Conservation (phyloP, 202 grass and related monocot genomes). For the Schoenoplectus triqueter region DNA sequence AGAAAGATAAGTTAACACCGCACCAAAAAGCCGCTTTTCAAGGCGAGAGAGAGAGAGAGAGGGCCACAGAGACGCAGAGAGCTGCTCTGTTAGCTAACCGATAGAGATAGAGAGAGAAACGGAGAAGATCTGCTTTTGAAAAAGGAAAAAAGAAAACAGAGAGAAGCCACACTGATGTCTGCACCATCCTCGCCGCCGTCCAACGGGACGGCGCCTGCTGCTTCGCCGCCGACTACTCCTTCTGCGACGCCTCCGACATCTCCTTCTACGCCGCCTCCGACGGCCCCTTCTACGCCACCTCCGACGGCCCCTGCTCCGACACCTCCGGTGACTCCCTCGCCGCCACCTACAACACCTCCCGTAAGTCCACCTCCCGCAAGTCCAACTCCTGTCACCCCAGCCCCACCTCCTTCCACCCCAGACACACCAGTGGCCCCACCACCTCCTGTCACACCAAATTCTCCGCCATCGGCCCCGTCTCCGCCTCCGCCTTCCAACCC, state of each 20-base stretch:
- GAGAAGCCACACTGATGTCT: constrained; percentile 28
- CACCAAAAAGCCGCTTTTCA: constrained; percentile 17
- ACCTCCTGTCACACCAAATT: constrained; percentile 28
- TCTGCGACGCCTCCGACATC: constrained; percentile 29
- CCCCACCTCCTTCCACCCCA: constrained; percentile 36
- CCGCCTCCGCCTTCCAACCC: not conserved
- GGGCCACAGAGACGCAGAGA: too few relatives aligned
- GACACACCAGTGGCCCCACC: constrained; percentile 42
- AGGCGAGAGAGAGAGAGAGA: too few relatives aligned
- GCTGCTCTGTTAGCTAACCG: too few relatives aligned
- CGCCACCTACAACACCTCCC: not conserved
- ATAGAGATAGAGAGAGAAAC: too few relatives aligned
- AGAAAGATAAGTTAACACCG: not conserved
- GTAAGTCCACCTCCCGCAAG: too few relatives aligned
- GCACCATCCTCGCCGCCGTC: constrained; percentile 47
- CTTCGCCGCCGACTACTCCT: constrained; percentile 35
- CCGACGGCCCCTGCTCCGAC: constrained; percentile 10
- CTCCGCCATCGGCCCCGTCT: constrained; percentile 27
- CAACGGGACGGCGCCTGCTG: constrained; percentile 10
- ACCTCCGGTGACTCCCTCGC: constrained; percentile 19
- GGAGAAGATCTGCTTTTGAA: too few relatives aligned
- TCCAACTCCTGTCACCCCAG: constrained; percentile 42
- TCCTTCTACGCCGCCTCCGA: constrained; percentile 22
- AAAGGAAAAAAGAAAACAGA: not conserved
- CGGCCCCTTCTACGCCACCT: constrained; percentile 26